Percentiles rank a stretch among this genome's conserved stretches.
phyloP scores from a whole-genome alignment of 768 basidiomycete species.

The Boletus barrowsii region DNA sequence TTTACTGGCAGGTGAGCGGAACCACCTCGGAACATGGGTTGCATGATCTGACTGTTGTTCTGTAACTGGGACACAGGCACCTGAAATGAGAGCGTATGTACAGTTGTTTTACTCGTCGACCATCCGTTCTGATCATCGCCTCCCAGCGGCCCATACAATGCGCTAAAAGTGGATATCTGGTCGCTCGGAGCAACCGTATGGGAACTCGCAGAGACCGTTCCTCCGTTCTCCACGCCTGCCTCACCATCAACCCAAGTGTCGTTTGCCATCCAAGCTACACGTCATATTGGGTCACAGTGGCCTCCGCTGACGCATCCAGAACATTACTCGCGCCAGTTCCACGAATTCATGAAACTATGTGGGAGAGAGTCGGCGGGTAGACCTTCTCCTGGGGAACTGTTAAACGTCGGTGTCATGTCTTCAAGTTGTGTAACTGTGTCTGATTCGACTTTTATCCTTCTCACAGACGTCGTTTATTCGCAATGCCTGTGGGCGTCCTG shows the following conservation, averaged over 20 bases:
- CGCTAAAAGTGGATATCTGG: slow-evolving; percentile 76
- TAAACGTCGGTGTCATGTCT: slow-evolving; percentile 45
- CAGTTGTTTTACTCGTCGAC: too few species aligned
- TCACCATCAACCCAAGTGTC: slow-evolving; percentile 17
- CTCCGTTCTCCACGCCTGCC: slow-evolving; percentile 58
- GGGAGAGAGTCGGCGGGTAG: slow-evolving; percentile 56
- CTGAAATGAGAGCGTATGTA: slow-evolving; percentile 70
- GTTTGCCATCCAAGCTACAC: slow-evolving; percentile 40
- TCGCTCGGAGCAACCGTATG: slow-evolving; percentile 80
- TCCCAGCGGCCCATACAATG: slow-evolving; percentile 63
- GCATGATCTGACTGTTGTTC: neutral
- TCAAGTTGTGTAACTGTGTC: neutral
- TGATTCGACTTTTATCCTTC: neutral
- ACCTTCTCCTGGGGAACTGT: slow-evolving; percentile 54
- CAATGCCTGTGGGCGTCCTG: slow-evolving; percentile 64
- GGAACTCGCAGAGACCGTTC: slow-evolving; percentile 75
- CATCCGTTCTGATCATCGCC: slow-evolving; percentile 7
- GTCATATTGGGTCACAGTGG: slow-evolving; percentile 55
- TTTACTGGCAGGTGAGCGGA: slow-evolving; percentile 70
- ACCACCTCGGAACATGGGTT: neutral
- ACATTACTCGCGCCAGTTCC: slow-evolving; percentile 63
- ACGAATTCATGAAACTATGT: slow-evolving; percentile 68
- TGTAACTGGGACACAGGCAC: slow-evolving; percentile 43
- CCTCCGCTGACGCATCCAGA: slow-evolving; percentile 59
- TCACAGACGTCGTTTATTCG: slow-evolving; percentile 60